Percentiles rank a stretch among this genome's conserved stretches.
phyloP scores from a whole-genome alignment of 2,329 filamentous ascomycete genomes.

The Fusarium brachygibbosum region DNA sequence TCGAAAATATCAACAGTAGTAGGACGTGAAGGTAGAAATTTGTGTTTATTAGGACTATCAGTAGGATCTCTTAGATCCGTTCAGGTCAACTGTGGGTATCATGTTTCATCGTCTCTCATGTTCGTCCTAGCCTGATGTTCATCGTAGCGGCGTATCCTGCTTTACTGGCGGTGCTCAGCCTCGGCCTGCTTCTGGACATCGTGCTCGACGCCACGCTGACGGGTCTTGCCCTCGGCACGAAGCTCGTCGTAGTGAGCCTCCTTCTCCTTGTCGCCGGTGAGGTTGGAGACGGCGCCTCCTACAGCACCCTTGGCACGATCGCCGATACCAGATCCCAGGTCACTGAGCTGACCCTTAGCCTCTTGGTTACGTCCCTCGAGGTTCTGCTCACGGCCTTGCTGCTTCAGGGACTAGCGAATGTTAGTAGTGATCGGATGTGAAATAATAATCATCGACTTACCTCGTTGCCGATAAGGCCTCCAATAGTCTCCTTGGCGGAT shows the following conservation, averaged over 20 bases:
- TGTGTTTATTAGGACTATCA: constrained; percentile 31
- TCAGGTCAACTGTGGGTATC: constrained; percentile 39
- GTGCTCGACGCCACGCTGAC: constrained; percentile 84
- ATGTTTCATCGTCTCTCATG: constrained; percentile 33
- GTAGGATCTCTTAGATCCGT: constrained; percentile 15
- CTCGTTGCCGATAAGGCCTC: constrained; percentile 81
- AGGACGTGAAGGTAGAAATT: background rate
- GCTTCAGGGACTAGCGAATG: constrained; percentile 71
- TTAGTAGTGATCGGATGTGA: constrained; percentile 22
- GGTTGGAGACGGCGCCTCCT: constrained; percentile 76
- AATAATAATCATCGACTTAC: constrained; percentile 53
- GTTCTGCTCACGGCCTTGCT: constrained; percentile 82
- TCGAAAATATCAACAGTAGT: background rate
- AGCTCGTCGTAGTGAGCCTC: constrained; percentile 75
- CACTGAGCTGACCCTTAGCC: constrained; percentile 83
- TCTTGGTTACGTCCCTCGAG: constrained; percentile 83
- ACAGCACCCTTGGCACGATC: constrained; percentile 79
- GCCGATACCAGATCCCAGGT: constrained; percentile 75
- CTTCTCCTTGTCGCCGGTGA: constrained; percentile 77
- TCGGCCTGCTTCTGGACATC: constrained; percentile 82
- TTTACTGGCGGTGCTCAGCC: constrained; percentile 51
- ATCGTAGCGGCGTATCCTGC: background rate
- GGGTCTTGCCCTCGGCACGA: constrained; percentile 87
- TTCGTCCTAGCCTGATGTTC: constrained; percentile 4
- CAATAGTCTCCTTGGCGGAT: constrained; percentile 83